Percentiles rank a stretch among this genome's conserved stretches.
These are phyloP conservation scores for Chaetothyriales sp. DNA, from an alignment of 2,329 filamentous ascomycete species.

Conservation along the genomic window DNA sequence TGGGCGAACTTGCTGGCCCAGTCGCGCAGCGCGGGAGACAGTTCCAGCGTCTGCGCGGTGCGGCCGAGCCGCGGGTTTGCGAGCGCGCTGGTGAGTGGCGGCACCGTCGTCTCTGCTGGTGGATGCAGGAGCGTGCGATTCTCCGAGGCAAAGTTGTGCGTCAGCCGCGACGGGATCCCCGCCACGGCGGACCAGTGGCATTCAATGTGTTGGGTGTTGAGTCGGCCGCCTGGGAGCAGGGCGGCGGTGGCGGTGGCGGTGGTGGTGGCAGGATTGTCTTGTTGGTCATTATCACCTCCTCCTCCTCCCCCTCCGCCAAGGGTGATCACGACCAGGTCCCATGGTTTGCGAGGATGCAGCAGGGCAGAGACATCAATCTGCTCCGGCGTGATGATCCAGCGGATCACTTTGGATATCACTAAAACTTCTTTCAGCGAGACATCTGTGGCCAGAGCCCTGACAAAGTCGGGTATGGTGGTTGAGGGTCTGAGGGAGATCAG, in stretches of 20 bases:
- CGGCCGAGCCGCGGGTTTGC: conserved; percentile 20
- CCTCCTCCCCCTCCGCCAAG: no score
- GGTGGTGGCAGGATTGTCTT: conserved; percentile 4
- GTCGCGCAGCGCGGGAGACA: conserved; percentile 34
- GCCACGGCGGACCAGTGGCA: conserved; percentile 22
- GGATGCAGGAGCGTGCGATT: conserved; percentile 9
- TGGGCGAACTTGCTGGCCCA: conserved; percentile 32
- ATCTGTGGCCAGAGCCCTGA: conserved; percentile 17
- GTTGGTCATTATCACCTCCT: no score
- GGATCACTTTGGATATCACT: conserved; percentile 23
- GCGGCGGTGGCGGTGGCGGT: no score
- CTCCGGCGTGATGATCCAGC: conserved; percentile 23
- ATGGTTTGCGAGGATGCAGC: conserved; percentile 16
- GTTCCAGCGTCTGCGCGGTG: conserved; percentile 37
- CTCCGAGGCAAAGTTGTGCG: conserved; percentile 14
- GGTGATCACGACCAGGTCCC: conserved; percentile 26
- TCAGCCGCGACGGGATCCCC: conserved; percentile 25
- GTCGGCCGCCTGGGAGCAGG: no score
- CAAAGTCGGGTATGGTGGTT: conserved; percentile 17
- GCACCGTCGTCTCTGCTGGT: conserved; percentile 14
- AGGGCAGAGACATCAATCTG: conserved; percentile 20
- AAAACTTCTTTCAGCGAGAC: conserved; percentile 19
- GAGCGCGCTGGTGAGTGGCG: conserved; percentile 24
- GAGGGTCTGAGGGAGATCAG: conserved; percentile 20
- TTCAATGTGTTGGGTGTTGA: conserved; percentile 3